Evolutionary conservation across 805 yeast species (phyloP).

Genomic region (Lipomyces yamanashiensis): DNA sequence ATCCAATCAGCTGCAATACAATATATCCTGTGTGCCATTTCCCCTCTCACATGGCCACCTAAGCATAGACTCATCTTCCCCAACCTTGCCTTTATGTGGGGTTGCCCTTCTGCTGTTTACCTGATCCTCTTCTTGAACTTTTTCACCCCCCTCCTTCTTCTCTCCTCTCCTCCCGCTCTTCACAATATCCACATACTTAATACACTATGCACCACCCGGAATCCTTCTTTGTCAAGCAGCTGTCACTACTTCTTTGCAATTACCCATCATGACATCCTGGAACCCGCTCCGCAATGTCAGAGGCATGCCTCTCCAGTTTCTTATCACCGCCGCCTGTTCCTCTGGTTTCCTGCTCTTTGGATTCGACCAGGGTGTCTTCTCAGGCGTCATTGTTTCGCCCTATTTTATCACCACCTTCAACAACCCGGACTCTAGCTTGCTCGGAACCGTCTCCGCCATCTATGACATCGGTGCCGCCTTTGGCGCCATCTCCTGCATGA

Average conservation of each 20-base stretch:
- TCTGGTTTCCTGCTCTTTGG: conserved; percentile 45
- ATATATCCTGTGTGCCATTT: no score
- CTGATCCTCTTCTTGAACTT: not conserved
- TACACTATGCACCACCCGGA: no score
- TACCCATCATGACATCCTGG: not conserved
- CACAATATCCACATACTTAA: not conserved
- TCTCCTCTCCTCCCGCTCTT: not conserved
- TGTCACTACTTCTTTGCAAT: not conserved
- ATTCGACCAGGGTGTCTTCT: conserved; percentile 42
- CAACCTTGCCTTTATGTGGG: conserved; percentile 10
- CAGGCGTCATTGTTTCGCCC: conserved; percentile 67
- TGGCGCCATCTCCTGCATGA: conserved; percentile 69
- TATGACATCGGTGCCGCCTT: conserved; percentile 78
- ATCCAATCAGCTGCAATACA: no score
- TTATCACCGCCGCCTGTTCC: conserved; percentile 26
- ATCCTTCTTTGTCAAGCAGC: not conserved
- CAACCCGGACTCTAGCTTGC: conserved; percentile 39
- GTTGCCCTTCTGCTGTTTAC: conserved; percentile 5
- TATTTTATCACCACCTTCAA: conserved; percentile 41
- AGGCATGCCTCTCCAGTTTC: conserved; percentile 19
- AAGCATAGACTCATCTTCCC: not conserved
- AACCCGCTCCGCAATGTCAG: conserved; percentile 12
- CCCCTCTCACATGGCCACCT: not conserved
- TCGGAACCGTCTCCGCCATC: conserved; percentile 42
- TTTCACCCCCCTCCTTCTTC: not conserved